Evolutionary conservation across 352 stramenopile genomes (phyloP).

Genomic region (Globisporangium canariense): DNA sequence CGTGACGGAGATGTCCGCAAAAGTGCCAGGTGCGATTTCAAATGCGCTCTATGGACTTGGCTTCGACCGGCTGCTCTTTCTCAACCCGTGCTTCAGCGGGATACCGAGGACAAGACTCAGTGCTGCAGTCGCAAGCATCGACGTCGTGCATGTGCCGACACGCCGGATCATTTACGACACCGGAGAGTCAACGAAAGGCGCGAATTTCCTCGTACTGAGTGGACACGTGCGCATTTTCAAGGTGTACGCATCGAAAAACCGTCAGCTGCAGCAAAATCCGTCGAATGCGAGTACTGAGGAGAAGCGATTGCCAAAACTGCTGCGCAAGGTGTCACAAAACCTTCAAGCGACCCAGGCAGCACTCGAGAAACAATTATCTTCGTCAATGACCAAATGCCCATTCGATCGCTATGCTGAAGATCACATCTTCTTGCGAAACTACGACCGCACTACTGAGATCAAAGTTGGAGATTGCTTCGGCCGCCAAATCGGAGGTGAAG

Average conservation of each 20-base stretch:
- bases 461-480: conserved; percentile 24
- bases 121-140: conserved; percentile 11
- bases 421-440: conserved; percentile 32
- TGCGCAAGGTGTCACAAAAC: conserved; percentile 5
- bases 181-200: conserved; percentile 20
- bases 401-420: conserved; percentile 31
- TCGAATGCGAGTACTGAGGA: conserved; percentile 5
- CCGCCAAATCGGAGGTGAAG: conserved; percentile 8
- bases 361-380: conserved; percentile 8
- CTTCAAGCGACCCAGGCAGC: conserved; percentile 1
- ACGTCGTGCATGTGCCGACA: conserved; percentile 20
- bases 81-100: conserved; percentile 20
- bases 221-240: conserved; percentile 20
- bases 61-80: conserved; percentile 22
- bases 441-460: conserved; percentile 25
- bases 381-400: not conserved
- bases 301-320: conserved; percentile 9
- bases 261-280: conserved; percentile 2
- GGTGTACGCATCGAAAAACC: conserved; percentile 7
- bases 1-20: conserved; percentile 1
- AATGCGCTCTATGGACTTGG: conserved; percentile 8
- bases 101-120: conserved; percentile 22
- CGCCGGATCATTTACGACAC: conserved; percentile 25
- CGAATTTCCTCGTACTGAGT: conserved; percentile 21
- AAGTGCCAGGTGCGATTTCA: not conserved